Evolutionary conservation across 768 basidiomycete species (phyloP), one percentile per base, ranked within the genome.

Genomic region (Phylloporus sp.): DNA sequence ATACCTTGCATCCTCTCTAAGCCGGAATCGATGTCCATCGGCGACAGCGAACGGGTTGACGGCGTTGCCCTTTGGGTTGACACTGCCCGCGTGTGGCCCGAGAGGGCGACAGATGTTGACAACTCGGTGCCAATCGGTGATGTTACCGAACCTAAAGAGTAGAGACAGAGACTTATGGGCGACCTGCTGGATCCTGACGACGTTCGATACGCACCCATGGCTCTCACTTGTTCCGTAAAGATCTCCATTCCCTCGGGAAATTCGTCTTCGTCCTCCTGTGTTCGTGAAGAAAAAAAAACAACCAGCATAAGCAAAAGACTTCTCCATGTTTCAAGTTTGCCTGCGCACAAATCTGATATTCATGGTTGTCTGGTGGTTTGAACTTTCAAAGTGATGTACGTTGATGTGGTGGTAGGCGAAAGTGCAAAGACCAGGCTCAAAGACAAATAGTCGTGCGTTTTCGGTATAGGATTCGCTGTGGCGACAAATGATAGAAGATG

Each of bases 221-320:
- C 22, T 10, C 48, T 29, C 3, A 57, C 4, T 3, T 56, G 53
- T 27, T 53, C 42, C 20, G n/a, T 11, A 11, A 67, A n/a, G 20
- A 35, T 20, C 0, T 65, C 55, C 7, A 61, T 26, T 5, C 60
- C 62, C 12, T 62, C 55, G 1, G 35, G 26, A 43, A 49, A 67
- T 40, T 59, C 59, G 4, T 64, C 56, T 40, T 65, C 64, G 29
- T 65, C 65, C 15, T 67, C 59, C 59, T 62, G 45, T 18, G 12
- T 23, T 28, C 56, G 18, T 28, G 6, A 8, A 15, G 28, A 13
- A 24, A 18, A 35, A 23, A 35, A 35, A 50, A 18, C 26, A 23
- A 22, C n/a, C 11, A 12, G 27, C 10, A 35, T 60, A 11, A 61
- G 59, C 10, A 39, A 10, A 26, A 48, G n/a, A 12, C 12, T 16